Conservation (phyloP, 2,329 filamentous ascomycete genomes). For the Cladophialophora chaetospira region DNA sequence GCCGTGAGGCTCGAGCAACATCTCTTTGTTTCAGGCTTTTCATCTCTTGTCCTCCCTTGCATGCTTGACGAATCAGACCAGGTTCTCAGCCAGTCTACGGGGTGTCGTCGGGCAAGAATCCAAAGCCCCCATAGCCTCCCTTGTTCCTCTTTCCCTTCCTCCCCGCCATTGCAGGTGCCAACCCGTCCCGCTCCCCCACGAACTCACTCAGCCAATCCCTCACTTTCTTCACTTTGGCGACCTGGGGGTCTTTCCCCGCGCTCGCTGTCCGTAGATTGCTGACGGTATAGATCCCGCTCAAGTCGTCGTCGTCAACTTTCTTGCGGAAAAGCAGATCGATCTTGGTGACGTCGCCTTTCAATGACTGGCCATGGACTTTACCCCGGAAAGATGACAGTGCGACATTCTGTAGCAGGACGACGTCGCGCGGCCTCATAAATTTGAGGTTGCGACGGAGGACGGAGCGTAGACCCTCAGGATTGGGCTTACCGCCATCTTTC, state of each 20-base stretch:
- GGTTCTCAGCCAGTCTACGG: conserved; percentile 32
- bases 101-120: conserved; percentile 44
- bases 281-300: conserved; percentile 59
- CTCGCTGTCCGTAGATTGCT: conserved; percentile 49
- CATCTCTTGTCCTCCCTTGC: neutral
- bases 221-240: conserved; percentile 67
- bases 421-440: conserved; percentile 67
- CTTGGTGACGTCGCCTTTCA: conserved; percentile 70
- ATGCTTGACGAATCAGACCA: neutral
- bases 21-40: neutral
- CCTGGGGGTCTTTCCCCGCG: conserved; percentile 49
- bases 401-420: conserved; percentile 77
- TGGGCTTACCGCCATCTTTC: conserved; percentile 33
- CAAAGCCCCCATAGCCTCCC: conserved; percentile 10
- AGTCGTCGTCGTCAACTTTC: conserved; percentile 54
- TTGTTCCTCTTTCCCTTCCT: conserved; percentile 14
- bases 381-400: conserved; percentile 73
- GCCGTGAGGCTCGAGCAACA: conserved; percentile 15
- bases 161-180: conserved; percentile 8
- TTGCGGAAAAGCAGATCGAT: conserved; percentile 66
- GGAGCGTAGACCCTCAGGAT: conserved; percentile 33
- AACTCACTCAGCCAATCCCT: conserved; percentile 75
- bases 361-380: conserved; percentile 80
- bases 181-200: conserved; percentile 50
- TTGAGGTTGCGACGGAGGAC: conserved; percentile 45